A percentile compares a stretch with the other conserved stretches of the same genome.
phyloP scores from a whole-genome alignment of 176 grass and related monocot species.

The Raddia distichophylla region DNA sequence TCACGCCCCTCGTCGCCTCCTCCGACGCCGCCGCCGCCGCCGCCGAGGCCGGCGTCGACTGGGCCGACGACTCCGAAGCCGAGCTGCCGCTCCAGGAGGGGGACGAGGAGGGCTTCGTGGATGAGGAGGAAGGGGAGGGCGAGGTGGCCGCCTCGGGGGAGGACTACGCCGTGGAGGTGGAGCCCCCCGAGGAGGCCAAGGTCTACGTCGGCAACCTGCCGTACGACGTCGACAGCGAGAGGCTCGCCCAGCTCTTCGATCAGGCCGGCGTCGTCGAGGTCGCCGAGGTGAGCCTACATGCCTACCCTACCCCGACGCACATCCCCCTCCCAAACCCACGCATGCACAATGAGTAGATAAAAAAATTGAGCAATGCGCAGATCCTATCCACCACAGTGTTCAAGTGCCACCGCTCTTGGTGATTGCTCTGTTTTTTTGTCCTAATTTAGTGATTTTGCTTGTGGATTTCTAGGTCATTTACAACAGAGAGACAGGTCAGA shows the following conservation, averaged over 20 bases:
- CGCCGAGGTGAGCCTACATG: slow-evolving; percentile 64
- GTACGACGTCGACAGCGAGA: slow-evolving; percentile 66
- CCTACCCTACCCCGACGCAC: background rate
- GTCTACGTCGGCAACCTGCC: slow-evolving; percentile 66
- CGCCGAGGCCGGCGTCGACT: slow-evolving; percentile 45
- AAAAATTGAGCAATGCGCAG: background rate
- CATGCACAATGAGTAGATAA: background rate
- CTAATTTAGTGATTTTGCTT: background rate
- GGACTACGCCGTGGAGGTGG: slow-evolving; percentile 35
- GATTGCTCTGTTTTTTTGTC: background rate
- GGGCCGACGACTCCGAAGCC: slow-evolving; percentile 28
- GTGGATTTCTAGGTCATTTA: slow-evolving; percentile 57
- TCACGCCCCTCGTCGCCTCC: slow-evolving; percentile 45
- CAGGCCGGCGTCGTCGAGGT: slow-evolving; percentile 79
- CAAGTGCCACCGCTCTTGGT: background rate
- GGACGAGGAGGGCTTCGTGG: slow-evolving; percentile 41
- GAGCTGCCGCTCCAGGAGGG: slow-evolving; percentile 35
- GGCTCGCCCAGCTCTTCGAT: slow-evolving; percentile 83
- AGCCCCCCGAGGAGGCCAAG: slow-evolving; percentile 67
- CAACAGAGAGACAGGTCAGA: slow-evolving; percentile 66
- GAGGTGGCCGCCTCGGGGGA: slow-evolving; percentile 12
- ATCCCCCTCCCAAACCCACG: background rate
- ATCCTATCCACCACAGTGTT: background rate
- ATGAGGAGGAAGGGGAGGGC: slow-evolving; percentile 2
- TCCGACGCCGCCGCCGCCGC: slow-evolving; percentile 41